A percentile compares a stretch with the other conserved stretches of the same genome.
These are phyloP conservation scores for Hypoxylon sp. DNA, from an alignment of 2,329 filamentous ascomycete species.

Conservation along the genomic window DNA sequence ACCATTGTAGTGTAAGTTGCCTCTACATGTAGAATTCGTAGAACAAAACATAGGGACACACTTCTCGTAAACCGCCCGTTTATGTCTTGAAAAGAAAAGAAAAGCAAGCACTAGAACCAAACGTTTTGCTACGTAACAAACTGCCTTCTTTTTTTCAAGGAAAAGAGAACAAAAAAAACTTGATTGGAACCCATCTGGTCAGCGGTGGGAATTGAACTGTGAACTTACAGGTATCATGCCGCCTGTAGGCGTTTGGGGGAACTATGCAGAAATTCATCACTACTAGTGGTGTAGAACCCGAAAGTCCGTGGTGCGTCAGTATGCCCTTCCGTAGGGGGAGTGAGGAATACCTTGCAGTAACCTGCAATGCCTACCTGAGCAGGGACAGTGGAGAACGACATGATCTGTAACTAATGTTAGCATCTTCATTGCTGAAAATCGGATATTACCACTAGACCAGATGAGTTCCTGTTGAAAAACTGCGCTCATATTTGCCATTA, in stretches of 20 bases:
- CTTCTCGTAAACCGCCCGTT: too few species aligned
- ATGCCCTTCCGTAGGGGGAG: slow-evolving; percentile 6
- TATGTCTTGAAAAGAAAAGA: background rate
- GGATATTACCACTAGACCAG: slow-evolving; percentile 28
- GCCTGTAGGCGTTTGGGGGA: slow-evolving; percentile 17
- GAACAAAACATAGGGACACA: too few species aligned
- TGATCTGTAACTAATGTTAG: slow-evolving; percentile 16
- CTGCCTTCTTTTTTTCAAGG: background rate
- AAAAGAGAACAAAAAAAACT: slow-evolving; percentile 4
- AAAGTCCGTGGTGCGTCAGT: background rate
- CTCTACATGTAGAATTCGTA: background rate
- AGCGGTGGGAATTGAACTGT: slow-evolving; percentile 15
- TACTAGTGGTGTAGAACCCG: background rate
- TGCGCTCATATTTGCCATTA: background rate
- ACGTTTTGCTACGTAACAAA: background rate
- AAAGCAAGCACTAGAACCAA: background rate
- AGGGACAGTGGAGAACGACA: slow-evolving; percentile 7
- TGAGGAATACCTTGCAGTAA: slow-evolving; percentile 22
- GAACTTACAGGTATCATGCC: slow-evolving; percentile 28
- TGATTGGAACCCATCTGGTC: slow-evolving; percentile 23
- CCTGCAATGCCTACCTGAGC: slow-evolving; percentile 23
- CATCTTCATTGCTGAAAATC: background rate
- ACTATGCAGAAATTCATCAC: slow-evolving; percentile 9
- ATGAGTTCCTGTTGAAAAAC: slow-evolving; percentile 7
- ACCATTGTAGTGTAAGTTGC: background rate